phyloP scores from a whole-genome alignment of 2,329 filamentous ascomycete species.

The Hyphodiscus sp. region DNA sequence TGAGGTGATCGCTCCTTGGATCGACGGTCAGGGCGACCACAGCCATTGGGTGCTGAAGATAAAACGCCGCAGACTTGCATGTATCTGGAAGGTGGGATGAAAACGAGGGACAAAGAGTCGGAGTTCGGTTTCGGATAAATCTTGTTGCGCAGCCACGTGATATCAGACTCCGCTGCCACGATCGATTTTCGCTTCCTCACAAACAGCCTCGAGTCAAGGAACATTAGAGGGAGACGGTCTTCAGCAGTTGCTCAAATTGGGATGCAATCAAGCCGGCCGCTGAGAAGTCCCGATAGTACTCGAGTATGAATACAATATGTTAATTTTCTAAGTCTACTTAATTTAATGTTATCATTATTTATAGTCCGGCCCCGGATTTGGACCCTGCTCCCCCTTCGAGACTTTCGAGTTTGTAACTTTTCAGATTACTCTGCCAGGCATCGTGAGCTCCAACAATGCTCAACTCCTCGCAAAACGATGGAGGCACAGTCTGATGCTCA shows the following conservation, averaged over 20 bases:
- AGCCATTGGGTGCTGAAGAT: background rate
- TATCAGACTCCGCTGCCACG: background rate
- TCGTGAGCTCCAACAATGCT: background rate
- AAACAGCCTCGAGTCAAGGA: no score
- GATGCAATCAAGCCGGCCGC: no score
- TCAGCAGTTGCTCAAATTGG: no score
- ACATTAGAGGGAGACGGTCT: no score
- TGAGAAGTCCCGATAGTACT: no score
- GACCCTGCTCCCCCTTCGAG: constrained; percentile 16
- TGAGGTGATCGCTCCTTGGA: background rate
- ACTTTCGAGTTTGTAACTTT: background rate
- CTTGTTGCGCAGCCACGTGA: background rate
- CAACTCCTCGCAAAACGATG: background rate
- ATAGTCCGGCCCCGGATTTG: constrained; percentile 1
- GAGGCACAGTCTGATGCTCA: background rate
- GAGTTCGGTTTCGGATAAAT: background rate
- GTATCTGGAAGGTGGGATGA: background rate
- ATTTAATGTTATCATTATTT: constrained; percentile 2
- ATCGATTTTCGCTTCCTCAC: no score
- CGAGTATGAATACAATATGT: no score
- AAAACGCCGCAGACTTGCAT: background rate
- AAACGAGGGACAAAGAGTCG: background rate
- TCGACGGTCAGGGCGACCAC: background rate
- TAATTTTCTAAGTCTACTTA: no score
- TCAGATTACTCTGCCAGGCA: background rate